Evolutionary conservation across 148 eudicot genomes (phyloP), one percentile per base, ranked within the genome.

Genomic region (Fallopia convolvulus): DNA sequence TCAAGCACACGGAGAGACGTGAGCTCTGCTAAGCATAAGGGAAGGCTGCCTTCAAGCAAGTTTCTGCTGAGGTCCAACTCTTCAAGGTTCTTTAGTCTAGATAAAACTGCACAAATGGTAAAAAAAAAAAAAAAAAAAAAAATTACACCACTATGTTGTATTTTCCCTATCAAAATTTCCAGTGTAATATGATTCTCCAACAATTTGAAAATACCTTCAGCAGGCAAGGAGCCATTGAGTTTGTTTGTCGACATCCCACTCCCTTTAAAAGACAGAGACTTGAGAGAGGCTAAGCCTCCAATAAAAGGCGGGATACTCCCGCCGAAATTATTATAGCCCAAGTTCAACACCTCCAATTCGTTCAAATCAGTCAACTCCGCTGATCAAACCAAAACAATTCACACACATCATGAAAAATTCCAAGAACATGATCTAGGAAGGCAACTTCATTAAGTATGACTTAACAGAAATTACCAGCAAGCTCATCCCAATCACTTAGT

Each of bases 121-220:
- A 23, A 7, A 47, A 7, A 58, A 2, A 8, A 58, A 21, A n/a
- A n/a, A n/a, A 7, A 49, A 23, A 8, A 5, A 58, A 2, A 8
- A 58, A 21, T 20, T 58, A 58, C 14, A 15, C 55, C 3, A 4
- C 55, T 50, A 50, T 50, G n/a, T 17, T 50, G 55, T 3, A 50
- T 50, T 12, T 50, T 13, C 55, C 15, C 55, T 4, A 50, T 50
- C 23, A 20, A 56, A 20, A 58, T 2, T 32, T 63, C 13, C 32
- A 26, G 1, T 20, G 0, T n/a, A 55, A n/a, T n/a, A 55, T 55
- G 23, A 55, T n/a, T 55, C 26, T 55, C 61, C 39, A 23, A 26
- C 30, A 63, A 26, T 32, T 63, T 30, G 70, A 63, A 26, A 26
- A 63, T 63, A 63, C 70, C 70, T 63, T 63, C 40, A 63, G 70